These are phyloP conservation scores for Salix arbutifolia DNA, from an alignment of 345 rosid genomes.

Conservation along the genomic window DNA sequence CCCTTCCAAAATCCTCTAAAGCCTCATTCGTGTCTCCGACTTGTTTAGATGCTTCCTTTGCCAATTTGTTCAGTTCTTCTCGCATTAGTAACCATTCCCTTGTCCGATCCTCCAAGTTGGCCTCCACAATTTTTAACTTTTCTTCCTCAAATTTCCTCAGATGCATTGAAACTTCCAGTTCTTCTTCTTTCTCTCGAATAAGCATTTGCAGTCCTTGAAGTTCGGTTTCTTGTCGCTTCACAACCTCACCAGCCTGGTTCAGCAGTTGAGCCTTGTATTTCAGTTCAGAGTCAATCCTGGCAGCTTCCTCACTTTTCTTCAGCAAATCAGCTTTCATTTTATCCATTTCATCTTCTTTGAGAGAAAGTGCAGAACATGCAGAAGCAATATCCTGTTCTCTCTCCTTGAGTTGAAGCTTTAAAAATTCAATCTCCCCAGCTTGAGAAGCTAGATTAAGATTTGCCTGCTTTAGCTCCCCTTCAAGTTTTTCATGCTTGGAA, in stretches of 20 bases:
- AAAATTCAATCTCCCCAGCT: slow-evolving; percentile 61
- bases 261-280: slow-evolving; percentile 51
- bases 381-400: slow-evolving; percentile 48
- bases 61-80: slow-evolving; percentile 56
- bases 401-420: slow-evolving; percentile 50
- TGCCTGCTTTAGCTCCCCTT: slow-evolving; percentile 50
- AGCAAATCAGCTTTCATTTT: slow-evolving; percentile 45
- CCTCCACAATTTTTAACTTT: slow-evolving; percentile 54
- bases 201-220: slow-evolving; percentile 47
- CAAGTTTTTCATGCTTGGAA: slow-evolving; percentile 53
- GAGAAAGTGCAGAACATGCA: slow-evolving; percentile 37
- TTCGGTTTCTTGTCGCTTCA: slow-evolving; percentile 59
- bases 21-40: slow-evolving; percentile 49
- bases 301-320: slow-evolving; percentile 47
- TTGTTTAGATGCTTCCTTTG: slow-evolving; percentile 38
- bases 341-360: slow-evolving; percentile 54
- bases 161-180: slow-evolving; percentile 42
- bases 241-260: slow-evolving; percentile 55
- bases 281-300: slow-evolving; percentile 41
- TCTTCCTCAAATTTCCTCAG: slow-evolving; percentile 52
- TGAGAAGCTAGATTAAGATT: slow-evolving; percentile 58
- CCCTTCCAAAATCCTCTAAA: slow-evolving; percentile 56
- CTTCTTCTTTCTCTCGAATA: slow-evolving; percentile 57
- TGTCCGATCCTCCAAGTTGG: slow-evolving; percentile 61
- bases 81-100: slow-evolving; percentile 64